Base-by-base conservation (phyloP, 495 filamentous ascomycete species). In the Bryoglossum gracile region DNA sequence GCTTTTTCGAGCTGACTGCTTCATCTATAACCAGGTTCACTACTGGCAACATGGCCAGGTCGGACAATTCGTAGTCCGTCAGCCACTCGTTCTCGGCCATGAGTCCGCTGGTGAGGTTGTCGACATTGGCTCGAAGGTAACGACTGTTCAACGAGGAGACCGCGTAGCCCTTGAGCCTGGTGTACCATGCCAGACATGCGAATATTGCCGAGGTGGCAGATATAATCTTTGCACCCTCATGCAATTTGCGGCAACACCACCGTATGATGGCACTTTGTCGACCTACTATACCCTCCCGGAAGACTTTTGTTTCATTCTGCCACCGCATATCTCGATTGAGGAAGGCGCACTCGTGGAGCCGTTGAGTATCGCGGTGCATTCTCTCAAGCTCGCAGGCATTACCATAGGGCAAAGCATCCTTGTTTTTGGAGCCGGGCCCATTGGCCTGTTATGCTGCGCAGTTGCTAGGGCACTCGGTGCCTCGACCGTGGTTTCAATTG, bases 41-140 rank as follows among this genome's bases (percentile, higher is more conserved):
- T 95, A 91, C 74, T 92, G 86, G 85, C 68, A 77, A 48, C 81
- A 94, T 54, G 89, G 89, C 43, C 71, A 78, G 37, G 94, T 95
- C 61, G 89, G 86, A 50, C 64, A 76, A 67, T 94, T 86, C 64
- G 72, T 90, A 46, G 77, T 94, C 55, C 82, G 83, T 56, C 75
- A 81, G 16, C 89, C 89, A 28, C 91, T 94, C 86, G 83, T 94
- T 3, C 78, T 94, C n/a, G 89, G 89, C 56, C 89, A 95, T 72
- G 89, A 95, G 66, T 92, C 86, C 8, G 75, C 85, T 46, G 89
- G 87, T 49, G 79, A 86, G 14, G 70, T 95, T 51, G 65, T 75
- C 53, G 57, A 74, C 19, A 74, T 85, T 44, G 89, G 89, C 32
- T 32, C 67, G 1, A 68, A 59, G 13, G 87, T 90, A 4, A 76